phyloP scores from a whole-genome alignment of 129 eudicot species.

The Logfia minima region DNA sequence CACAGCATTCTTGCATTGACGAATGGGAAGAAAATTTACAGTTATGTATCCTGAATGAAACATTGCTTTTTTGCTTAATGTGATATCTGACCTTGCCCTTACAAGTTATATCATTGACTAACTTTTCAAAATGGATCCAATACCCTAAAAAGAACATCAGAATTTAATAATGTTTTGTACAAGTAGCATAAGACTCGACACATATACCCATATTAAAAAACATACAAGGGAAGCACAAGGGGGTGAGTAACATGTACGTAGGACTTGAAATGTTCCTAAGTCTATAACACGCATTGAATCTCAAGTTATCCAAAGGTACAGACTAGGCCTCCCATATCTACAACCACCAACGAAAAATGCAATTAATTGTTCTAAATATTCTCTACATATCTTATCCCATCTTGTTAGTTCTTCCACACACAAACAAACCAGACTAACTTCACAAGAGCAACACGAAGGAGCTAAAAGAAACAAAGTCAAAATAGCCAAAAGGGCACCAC shows the following conservation, averaged over 20 bases:
- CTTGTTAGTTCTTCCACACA: background rate
- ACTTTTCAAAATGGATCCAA: no score
- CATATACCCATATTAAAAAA: background rate
- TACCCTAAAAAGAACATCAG: no score
- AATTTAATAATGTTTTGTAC: no score
- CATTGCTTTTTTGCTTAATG: no score
- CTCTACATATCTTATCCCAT: no score
- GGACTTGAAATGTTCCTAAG: background rate
- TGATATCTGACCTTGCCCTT: no score
- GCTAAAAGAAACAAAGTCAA: background rate
- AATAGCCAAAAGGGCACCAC: conserved; percentile 5
- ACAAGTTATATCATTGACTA: no score
- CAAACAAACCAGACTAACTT: background rate
- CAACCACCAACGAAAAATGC: background rate
- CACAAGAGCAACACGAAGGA: background rate
- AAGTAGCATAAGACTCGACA: background rate
- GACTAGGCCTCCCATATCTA: conserved; percentile 1
- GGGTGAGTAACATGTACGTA: background rate
- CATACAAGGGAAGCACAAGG: background rate
- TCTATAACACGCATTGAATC: background rate
- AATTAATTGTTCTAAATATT: background rate
- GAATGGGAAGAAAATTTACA: no score
- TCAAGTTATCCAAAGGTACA: background rate
- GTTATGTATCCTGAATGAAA: no score
- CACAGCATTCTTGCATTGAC: no score